Evolutionary conservation across 2,329 filamentous ascomycete species (phyloP).

Genomic region (Stachybotrys chartarum): DNA sequence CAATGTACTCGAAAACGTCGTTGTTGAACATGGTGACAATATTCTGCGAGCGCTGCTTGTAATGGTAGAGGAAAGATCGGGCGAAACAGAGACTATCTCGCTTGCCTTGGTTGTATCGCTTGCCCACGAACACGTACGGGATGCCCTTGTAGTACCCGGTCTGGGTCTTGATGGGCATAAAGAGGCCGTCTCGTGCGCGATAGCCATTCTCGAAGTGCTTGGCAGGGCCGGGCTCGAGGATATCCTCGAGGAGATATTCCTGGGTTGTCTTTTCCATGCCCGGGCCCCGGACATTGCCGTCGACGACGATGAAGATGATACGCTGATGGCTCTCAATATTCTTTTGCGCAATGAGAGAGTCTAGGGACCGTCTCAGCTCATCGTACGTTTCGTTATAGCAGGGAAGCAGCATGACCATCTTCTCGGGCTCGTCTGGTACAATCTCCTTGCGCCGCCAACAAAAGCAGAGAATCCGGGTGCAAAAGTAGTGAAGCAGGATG

Average conservation of each 20-base stretch:
- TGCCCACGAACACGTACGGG: constrained; percentile 40
- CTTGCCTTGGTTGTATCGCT: constrained; percentile 42
- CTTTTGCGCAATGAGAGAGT: constrained; percentile 37
- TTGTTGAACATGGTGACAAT: constrained; percentile 38
- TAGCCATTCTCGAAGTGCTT: constrained; percentile 34
- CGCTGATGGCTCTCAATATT: constrained; percentile 32
- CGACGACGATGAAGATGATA: constrained; percentile 39
- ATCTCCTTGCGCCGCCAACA: constrained; percentile 21
- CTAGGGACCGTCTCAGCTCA: constrained; percentile 35
- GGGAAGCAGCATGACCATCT: constrained; percentile 36
- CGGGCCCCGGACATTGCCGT: constrained; percentile 37
- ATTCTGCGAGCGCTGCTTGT: constrained; percentile 32
- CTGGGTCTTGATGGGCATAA: constrained; percentile 37
- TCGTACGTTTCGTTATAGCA: constrained; percentile 42
- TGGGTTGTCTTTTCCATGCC: constrained; percentile 41
- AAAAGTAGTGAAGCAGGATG: constrained; percentile 23
- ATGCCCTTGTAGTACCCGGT: constrained; percentile 36
- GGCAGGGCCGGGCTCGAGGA: constrained; percentile 27
- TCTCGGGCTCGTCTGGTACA: constrained; percentile 30
- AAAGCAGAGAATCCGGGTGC: constrained; percentile 21
- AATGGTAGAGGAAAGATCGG: constrained; percentile 41
- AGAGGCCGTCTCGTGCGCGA: constrained; percentile 35
- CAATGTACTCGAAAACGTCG: constrained; percentile 33
- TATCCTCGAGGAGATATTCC: constrained; percentile 38
- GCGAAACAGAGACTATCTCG: constrained; percentile 42